Evolutionary conservation across 306 rosid species (phyloP), one percentile per base, ranked within the genome.

Genomic region (Citrullus mucosospermus): DNA sequence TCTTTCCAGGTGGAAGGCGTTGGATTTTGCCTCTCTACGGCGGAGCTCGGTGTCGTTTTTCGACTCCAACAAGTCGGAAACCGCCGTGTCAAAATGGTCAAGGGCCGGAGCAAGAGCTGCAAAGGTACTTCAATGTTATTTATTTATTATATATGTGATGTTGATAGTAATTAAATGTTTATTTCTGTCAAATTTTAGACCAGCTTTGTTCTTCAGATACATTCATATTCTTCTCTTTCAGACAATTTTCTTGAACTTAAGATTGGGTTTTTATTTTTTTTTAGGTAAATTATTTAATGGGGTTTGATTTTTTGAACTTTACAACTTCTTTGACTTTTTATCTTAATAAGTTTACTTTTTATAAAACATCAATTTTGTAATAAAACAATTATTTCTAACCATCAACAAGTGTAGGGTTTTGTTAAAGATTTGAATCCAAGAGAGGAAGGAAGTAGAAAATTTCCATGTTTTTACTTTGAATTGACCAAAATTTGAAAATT

Each of bases 31-130:
- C 32, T 78, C 91, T 32, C 88, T 88, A 17, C 81, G 74, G 65
- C 71, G 81, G 78, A 83, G 89, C 39, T 89, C 92, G 32, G 77
- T 87, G 39, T 89, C 96, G 55, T 84, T 88, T 62, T 90, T 86
- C 65, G 85, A 86, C 28, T 84, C 89, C 34, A 86, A 84, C 69
- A 89, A 85, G 79, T 84, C 96, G 57, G 92, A 94, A 87, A 86
- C 94, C 10, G 93, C 87, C 1, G 39, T 85, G 72, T 89, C 96
- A 13, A 89, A 87, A 85, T 94, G 97, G 98, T 83, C 94, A 18
- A 82, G 97, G 75, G 96, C 93, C 2, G 87, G 88, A 78, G 91
- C 87, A 17, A 86, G 88, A 85, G 97, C 91, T 81, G 98, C 98
- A 65, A 93, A 90, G 98, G 98, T 93, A 66, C 73, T 18, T 5